Evolutionary conservation across 1,284 basidiomycete species (phyloP).

Genomic region (Sphaerobolus stellatus): DNA sequence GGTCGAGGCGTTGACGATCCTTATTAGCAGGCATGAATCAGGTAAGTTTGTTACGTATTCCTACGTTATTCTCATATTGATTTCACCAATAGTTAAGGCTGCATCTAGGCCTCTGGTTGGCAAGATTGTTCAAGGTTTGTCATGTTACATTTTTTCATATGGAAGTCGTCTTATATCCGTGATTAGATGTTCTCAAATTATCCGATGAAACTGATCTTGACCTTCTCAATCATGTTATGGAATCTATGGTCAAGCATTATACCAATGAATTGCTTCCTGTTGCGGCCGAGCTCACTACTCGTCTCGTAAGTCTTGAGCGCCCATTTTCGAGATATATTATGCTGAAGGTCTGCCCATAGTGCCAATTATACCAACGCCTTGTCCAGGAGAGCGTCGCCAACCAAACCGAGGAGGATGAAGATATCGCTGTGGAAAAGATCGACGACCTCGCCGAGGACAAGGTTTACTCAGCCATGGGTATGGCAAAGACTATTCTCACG

Average conservation of each 20-base stretch:
- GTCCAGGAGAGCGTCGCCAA: constrained; percentile 58
- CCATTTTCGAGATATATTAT: neutral
- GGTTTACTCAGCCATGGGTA: constrained; percentile 81
- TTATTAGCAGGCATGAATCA: constrained; percentile 67
- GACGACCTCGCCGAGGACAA: constrained; percentile 77
- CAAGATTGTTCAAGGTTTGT: constrained; percentile 80
- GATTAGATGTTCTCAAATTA: constrained; percentile 76
- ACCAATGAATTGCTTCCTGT: constrained; percentile 84
- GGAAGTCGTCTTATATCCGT: neutral
- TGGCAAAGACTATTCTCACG: constrained; percentile 77
- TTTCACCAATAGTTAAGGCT: constrained; percentile 55
- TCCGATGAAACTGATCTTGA: constrained; percentile 90
- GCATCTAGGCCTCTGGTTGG: constrained; percentile 79
- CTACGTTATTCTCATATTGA: neutral
- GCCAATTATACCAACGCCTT: constrained; percentile 79
- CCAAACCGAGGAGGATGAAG: constrained; percentile 46
- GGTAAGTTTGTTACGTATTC: constrained; percentile 40
- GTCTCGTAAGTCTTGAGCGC: constrained; percentile 59
- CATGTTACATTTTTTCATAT: neutral
- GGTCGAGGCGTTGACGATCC: constrained; percentile 75
- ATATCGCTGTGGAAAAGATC: constrained; percentile 44
- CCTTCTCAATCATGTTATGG: constrained; percentile 78
- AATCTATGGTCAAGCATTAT: constrained; percentile 84
- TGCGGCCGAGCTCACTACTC: constrained; percentile 76
- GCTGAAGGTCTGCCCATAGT: constrained; percentile 41